A percentile compares a stretch with the other conserved stretches of the same genome.
Conservation (phyloP, 2,329 filamentous ascomycete genomes). For the Aspergillus caelatus region DNA sequence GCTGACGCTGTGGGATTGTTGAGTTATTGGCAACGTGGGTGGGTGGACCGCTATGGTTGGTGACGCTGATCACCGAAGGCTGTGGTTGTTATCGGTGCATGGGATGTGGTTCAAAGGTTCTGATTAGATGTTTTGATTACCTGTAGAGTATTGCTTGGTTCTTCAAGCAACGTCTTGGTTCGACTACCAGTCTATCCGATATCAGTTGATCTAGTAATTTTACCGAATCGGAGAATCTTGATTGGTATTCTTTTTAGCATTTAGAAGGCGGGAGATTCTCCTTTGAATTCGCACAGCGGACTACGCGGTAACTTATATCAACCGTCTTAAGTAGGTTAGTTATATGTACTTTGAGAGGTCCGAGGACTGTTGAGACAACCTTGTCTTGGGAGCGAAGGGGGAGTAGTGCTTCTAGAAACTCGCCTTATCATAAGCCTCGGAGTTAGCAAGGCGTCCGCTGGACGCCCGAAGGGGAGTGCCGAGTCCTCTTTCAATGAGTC, state of each 20-base stretch:
- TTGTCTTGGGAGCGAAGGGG: background rate
- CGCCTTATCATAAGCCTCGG: conserved; percentile 11
- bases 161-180: background rate
- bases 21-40: conserved; percentile 30
- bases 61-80: conserved; percentile 12
- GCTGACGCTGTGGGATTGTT: background rate
- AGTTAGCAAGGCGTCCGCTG: conserved; percentile 9
- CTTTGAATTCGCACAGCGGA: background rate
- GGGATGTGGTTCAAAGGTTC: background rate
- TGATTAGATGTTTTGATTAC: conserved; percentile 2
- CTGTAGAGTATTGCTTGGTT: background rate
- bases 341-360: background rate
- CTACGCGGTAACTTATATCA: background rate
- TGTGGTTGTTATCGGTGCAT: background rate
- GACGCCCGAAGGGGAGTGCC: conserved; percentile 5
- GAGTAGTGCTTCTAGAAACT: conserved; percentile 3
- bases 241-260: background rate
- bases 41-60: conserved; percentile 33
- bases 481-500: background rate
- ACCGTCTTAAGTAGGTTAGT: background rate
- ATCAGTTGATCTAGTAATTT: background rate
- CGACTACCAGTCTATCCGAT: background rate
- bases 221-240: background rate
- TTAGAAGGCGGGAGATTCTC: background rate
- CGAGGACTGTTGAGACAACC: background rate